Evolutionary conservation across 2,329 filamentous ascomycete genomes (phyloP), one percentile per base, ranked within the genome.

Genomic region (Aureobasidium vineae): DNA sequence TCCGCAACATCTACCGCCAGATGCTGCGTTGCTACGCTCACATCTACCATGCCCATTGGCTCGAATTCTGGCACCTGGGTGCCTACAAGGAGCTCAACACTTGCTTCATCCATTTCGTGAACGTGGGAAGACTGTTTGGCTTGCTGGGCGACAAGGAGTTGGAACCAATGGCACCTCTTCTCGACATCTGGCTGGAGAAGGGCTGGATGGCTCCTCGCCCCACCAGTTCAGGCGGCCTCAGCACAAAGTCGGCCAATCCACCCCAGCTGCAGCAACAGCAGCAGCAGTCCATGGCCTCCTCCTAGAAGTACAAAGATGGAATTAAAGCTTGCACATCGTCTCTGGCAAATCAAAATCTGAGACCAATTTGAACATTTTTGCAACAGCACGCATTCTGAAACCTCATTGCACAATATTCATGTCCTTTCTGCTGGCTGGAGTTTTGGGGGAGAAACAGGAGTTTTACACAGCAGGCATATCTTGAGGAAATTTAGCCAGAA

Each of bases 161-260:
- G 73, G 93, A 97, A 82, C 94, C 94, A 26, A 97, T 98, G 92
- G 91, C 96, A 81, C 92, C 91, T 31, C 80, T 98, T 71, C 91
- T 98, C 71, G 92, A 97, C 73, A 84, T 97, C 56, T 97, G 93
- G 89, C 88, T 92, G 31, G 89, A 89, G 69, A 94, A 94, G 75
- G 92, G 93, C 67, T 90, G 93, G 31, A 90, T 98, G 72, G 59
- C 59, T 1, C 92, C 92, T 43, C 59, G 67, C 15, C 61, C 69
- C 21, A 52, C 53, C 45, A 68, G 64, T 43, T 49, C 63, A 7
- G 64, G 66, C 40, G 61, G 63, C 31, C 36, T 54, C n/a, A 40
- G 65, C 43, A 52, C 67, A 66, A 63, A 68, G 66, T 33, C 41
- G 1, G 19, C 31, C 54, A 38, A 64, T 21, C 33, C 53, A 28